phyloP scores from a whole-genome alignment of 257 asterid genomes.

The Solanum chmielewskii region DNA sequence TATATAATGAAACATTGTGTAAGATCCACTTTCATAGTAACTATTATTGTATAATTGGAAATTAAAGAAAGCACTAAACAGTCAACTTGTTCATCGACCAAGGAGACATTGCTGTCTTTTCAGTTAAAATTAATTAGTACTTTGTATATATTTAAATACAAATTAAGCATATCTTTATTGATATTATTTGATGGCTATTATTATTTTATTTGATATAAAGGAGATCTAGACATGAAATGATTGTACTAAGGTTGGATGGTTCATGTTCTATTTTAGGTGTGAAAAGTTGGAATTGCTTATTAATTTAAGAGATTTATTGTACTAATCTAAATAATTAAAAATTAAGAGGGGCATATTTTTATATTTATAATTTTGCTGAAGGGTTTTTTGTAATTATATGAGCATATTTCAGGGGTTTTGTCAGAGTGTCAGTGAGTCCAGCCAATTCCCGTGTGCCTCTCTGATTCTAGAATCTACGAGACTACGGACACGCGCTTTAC shows the following conservation, averaged over 20 bases:
- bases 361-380: neutral
- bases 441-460: neutral
- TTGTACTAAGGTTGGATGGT: conserved; percentile 1
- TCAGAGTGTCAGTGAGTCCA: conserved; percentile 5
- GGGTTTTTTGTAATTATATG: neutral
- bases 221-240: neutral
- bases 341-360: neutral
- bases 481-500: neutral
- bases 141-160: neutral
- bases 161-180: neutral
- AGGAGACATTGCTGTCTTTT: neutral
- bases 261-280: neutral
- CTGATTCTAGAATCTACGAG: conserved; percentile 6
- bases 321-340: neutral
- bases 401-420: neutral
- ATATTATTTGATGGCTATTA: neutral
- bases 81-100: neutral
- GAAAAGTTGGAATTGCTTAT: neutral
- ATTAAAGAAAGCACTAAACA: neutral
- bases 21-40: neutral
- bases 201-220: neutral
- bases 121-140: neutral
- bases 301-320: neutral
- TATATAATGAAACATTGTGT: neutral
- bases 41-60: neutral